phyloP scores from a whole-genome alignment of 306 rosid genomes.

The Medicago truncatula region DNA sequence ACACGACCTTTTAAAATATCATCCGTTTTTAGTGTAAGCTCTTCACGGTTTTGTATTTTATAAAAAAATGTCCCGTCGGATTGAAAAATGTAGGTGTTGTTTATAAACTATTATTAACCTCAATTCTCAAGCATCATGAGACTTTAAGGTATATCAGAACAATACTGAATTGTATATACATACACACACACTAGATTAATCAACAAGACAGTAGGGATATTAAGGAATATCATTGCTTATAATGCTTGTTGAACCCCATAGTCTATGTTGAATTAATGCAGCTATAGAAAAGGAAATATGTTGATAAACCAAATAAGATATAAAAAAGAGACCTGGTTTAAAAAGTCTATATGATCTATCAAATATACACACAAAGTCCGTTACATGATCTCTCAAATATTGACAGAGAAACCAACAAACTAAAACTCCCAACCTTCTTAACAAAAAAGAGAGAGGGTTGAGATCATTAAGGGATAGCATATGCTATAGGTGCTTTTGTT shows the following conservation, averaged over 20 bases:
- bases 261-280: background rate
- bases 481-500: constrained; percentile 30
- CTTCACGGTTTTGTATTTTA: too few species aligned
- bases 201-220: too few species aligned
- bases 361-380: background rate
- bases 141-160: too few species aligned
- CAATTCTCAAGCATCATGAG: too few species aligned
- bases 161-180: too few species aligned
- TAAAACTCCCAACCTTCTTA: constrained; percentile 21
- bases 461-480: constrained; percentile 7
- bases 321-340: background rate
- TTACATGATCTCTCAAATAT: constrained; percentile 30
- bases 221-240: background rate
- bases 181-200: too few species aligned
- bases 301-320: background rate
- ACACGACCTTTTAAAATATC: too few species aligned
- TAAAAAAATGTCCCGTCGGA: too few species aligned
- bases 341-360: constrained; percentile 24
- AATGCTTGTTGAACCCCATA: background rate
- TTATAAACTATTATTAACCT: too few species aligned
- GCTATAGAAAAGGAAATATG: background rate
- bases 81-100: too few species aligned
- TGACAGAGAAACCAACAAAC: constrained; percentile 25
- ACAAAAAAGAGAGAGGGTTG: constrained; percentile 47
- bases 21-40: too few species aligned